Evolutionary conservation across 1,284 basidiomycete genomes (phyloP).

Genomic region (Phylloboletellus chloephorus): DNA sequence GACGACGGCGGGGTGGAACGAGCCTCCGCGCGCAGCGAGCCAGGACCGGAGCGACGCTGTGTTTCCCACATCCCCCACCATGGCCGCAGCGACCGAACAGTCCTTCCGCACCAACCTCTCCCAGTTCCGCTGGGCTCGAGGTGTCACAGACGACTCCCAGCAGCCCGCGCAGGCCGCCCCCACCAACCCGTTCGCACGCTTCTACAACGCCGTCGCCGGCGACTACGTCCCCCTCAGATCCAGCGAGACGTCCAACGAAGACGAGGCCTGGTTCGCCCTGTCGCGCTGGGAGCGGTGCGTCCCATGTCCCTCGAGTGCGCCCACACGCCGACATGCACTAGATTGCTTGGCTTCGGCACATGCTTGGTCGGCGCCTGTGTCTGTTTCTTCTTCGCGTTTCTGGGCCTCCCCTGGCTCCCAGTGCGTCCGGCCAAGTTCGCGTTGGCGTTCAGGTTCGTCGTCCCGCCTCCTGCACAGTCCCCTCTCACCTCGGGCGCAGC

Average conservation of each 20-base stretch:
- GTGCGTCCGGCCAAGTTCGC: conserved; percentile 87
- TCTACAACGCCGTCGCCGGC: conserved; percentile 70
- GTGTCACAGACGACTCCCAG: conserved; percentile 68
- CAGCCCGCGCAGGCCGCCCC: conserved; percentile 33
- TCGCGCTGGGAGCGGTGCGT: conserved; percentile 81
- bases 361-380: conserved; percentile 88
- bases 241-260: conserved; percentile 82
- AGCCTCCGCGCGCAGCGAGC: conserved; percentile 14
- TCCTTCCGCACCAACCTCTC: conserved; percentile 65
- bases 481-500: conserved; percentile 34
- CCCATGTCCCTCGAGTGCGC: too few relatives aligned
- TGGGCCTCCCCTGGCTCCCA: conserved; percentile 82
- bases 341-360: conserved; percentile 89
- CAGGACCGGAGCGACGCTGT: conserved; percentile 12
- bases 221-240: conserved; percentile 88
- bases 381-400: conserved; percentile 93
- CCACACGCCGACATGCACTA: conserved; percentile 34
- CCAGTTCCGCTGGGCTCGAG: conserved; percentile 83
- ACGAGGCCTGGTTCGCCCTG: conserved; percentile 93
- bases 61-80: conserved; percentile 12
- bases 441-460: conserved; percentile 70
- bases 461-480: not conserved
- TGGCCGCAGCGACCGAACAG: conserved; percentile 51
- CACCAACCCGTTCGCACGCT: conserved; percentile 62
- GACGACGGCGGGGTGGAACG: conserved; percentile 15